These are phyloP conservation scores for Mollisia scopiformis DNA, from an alignment of 2,329 filamentous ascomycete genomes.

Conservation along the genomic window DNA sequence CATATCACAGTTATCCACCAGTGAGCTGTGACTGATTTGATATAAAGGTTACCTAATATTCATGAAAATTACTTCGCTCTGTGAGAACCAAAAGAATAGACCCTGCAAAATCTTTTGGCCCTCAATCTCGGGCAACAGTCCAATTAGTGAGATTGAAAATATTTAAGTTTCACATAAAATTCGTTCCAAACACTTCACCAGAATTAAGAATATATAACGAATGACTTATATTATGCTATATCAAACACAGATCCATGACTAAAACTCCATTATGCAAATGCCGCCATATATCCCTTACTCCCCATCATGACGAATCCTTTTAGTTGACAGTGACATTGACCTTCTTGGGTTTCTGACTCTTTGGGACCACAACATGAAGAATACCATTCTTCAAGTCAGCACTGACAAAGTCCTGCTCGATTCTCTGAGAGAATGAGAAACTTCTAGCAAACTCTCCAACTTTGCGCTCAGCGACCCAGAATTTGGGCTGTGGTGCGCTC, in stretches of 20 bases:
- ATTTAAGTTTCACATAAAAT: too few relatives aligned
- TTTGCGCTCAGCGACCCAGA: constrained; percentile 70
- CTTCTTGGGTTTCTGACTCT: constrained; percentile 61
- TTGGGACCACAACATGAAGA: constrained; percentile 65
- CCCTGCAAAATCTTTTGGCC: too few relatives aligned
- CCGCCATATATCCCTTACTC: background rate
- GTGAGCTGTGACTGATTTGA: too few relatives aligned
- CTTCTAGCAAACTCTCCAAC: constrained; percentile 68
- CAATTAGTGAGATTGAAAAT: too few relatives aligned
- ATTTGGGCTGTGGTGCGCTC: constrained; percentile 55
- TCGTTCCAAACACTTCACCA: background rate
- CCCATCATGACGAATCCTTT: background rate
- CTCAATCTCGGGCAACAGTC: too few relatives aligned
- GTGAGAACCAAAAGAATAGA: too few relatives aligned
- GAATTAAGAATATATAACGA: background rate
- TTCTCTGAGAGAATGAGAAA: constrained; percentile 66
- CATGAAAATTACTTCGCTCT: too few relatives aligned
- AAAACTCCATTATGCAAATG: constrained; percentile 9
- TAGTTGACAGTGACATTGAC: constrained; percentile 46
- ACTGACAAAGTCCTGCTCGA: constrained; percentile 63
- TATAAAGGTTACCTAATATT: too few relatives aligned
- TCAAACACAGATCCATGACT: constrained; percentile 6
- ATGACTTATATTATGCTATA: background rate
- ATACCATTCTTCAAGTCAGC: constrained; percentile 68
- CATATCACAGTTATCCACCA: too few relatives aligned